phyloP scores from a whole-genome alignment of 2,329 filamentous ascomycete genomes.

The Penicillium sp. region DNA sequence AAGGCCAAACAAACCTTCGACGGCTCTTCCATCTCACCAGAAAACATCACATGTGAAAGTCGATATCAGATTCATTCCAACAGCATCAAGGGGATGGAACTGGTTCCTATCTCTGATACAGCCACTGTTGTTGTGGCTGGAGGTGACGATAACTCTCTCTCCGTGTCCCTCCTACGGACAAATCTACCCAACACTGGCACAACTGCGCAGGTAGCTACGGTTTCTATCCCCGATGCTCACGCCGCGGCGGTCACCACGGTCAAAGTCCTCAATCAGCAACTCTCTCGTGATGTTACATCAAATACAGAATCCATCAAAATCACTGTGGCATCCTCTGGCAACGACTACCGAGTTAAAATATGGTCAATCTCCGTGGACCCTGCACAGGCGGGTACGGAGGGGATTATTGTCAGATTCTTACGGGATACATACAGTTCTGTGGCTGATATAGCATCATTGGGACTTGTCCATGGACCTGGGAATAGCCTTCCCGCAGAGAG shows the following conservation, averaged over 20 bases:
- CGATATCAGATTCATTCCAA: constrained; percentile 69
- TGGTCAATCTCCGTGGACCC: constrained; percentile 41
- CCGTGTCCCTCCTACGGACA: constrained; percentile 50
- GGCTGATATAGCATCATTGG: constrained; percentile 56
- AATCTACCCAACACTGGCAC: constrained; percentile 6
- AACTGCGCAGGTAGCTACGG: constrained; percentile 28
- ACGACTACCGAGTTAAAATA: constrained; percentile 49
- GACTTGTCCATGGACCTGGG: constrained; percentile 31
- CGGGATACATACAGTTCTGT: constrained; percentile 49
- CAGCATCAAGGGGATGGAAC: constrained; percentile 64
- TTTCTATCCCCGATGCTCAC: constrained; percentile 46
- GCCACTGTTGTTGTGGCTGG: constrained; percentile 65
- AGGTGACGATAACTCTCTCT: constrained; percentile 84
- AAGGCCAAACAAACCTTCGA: constrained; percentile 26
- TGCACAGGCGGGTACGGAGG: constrained; percentile 18
- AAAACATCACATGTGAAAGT: constrained; percentile 35
- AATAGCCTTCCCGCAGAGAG: constrained; percentile 4
- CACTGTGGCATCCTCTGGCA: constrained; percentile 42
- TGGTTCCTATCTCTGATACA: constrained; percentile 32
- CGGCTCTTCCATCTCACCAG: constrained; percentile 17
- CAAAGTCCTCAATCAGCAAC: constrained; percentile 29
- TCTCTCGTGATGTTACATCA: neutral
- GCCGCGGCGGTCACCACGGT: constrained; percentile 46
- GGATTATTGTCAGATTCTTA: constrained; percentile 27
- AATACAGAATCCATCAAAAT: constrained; percentile 16